phyloP scores from a whole-genome alignment of 1,139 yeast species.

The Yamadazyma dushanensis region DNA sequence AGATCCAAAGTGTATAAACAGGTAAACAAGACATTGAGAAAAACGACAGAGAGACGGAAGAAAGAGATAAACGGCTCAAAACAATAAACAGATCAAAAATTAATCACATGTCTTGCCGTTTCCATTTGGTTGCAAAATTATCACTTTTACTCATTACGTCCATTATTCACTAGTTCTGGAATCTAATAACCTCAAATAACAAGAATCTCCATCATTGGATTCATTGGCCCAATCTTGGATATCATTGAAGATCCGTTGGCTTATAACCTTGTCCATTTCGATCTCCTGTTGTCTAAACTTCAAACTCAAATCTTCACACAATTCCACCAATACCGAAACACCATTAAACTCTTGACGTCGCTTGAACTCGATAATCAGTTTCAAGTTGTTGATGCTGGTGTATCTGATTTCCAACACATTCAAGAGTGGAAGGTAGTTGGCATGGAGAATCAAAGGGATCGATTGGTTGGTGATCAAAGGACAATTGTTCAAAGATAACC shows the following conservation, averaged over 20 bases:
- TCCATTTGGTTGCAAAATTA: no score
- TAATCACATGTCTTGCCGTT: no score
- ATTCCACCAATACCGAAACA: slow-evolving; percentile 64
- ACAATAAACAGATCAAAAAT: no score
- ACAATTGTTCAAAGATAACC: slow-evolving; percentile 82
- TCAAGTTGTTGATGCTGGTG: slow-evolving; percentile 58
- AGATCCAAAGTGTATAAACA: no score
- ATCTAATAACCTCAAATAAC: slow-evolving; percentile 5
- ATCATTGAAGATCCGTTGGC: slow-evolving; percentile 54
- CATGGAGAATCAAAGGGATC: slow-evolving; percentile 59
- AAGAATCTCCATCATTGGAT: slow-evolving; percentile 36
- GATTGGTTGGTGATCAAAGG: slow-evolving; percentile 62
- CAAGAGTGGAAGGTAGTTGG: slow-evolving; percentile 55
- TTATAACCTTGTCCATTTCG: slow-evolving; percentile 55
- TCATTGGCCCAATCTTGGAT: slow-evolving; percentile 59
- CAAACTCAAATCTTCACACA: slow-evolving; percentile 67
- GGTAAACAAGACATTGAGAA: no score
- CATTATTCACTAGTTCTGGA: no score
- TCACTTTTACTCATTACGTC: no score
- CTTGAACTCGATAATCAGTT: slow-evolving; percentile 68
- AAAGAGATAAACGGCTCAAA: no score
- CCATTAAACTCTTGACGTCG: slow-evolving; percentile 55
- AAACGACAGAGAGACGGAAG: no score
- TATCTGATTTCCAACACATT: slow-evolving; percentile 79
- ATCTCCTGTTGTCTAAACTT: slow-evolving; percentile 64